Percentiles rank a stretch among this genome's conserved stretches.
These are phyloP conservation scores for Irpex sp. DNA, from an alignment of 1,284 basidiomycete genomes.

Conservation along the genomic window DNA sequence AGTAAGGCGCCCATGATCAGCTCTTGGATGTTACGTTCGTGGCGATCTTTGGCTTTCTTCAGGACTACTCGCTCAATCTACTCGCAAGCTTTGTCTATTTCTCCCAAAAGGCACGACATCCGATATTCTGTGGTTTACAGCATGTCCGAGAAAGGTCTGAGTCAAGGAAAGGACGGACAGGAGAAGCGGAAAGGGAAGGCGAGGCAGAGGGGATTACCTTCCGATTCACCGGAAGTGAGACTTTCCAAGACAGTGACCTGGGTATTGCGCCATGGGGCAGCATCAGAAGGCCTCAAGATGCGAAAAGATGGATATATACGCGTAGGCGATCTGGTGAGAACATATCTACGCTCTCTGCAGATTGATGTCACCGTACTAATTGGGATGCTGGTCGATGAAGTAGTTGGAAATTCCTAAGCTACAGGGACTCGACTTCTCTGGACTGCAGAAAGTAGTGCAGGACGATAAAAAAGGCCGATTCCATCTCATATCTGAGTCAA, in stretches of 20 bases:
- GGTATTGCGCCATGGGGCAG: conserved; percentile 81
- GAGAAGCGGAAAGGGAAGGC: conserved; percentile 9
- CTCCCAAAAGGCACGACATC: not conserved
- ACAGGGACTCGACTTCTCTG: conserved; percentile 39
- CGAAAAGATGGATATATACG: conserved; percentile 78
- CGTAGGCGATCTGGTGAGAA: conserved; percentile 70
- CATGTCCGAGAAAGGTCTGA: not conserved
- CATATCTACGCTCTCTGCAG: conserved; percentile 14
- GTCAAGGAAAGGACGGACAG: conserved; percentile 13
- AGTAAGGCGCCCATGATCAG: not conserved
- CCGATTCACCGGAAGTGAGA: conserved; percentile 46
- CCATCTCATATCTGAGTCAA: conserved; percentile 59
- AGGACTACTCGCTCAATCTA: not conserved
- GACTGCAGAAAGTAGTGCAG: conserved; percentile 69
- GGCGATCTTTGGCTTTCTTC: not conserved
- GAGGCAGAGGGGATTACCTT: conserved; percentile 46
- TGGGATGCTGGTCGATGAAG: conserved; percentile 11
- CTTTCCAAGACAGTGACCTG: conserved; percentile 82
- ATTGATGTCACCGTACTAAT: conserved; percentile 1
- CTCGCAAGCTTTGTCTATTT: not conserved
- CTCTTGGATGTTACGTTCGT: not conserved
- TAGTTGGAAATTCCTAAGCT: conserved; percentile 28
- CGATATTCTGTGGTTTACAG: not conserved
- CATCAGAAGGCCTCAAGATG: conserved; percentile 70
- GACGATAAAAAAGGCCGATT: conserved; percentile 80